Base-by-base conservation (phyloP, 2,329 filamentous ascomycete species). In the Ascochyta lentis region DNA sequence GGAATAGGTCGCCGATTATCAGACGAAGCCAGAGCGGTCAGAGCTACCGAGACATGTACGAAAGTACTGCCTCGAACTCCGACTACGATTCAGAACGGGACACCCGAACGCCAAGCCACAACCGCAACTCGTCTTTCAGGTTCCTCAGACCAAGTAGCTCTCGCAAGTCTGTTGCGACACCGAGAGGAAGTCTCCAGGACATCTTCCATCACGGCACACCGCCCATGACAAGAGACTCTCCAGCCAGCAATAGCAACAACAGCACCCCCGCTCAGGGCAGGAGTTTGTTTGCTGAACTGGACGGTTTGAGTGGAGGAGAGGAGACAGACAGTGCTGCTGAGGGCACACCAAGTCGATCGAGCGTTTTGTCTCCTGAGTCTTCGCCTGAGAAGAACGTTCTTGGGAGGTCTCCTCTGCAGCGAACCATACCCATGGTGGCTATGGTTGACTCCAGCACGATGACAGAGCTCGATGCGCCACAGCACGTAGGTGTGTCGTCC, bases 261-360 rank as follows among this genome's bases (percentile, higher is more conserved):
- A 77, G 75, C 38, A 79, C 78, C 7, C 76, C 78, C n/a, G 76
- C 79, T 46, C 79, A 80, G 60, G 84, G 86, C 15, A 91, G 96
- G 79, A 98, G 90, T 69, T 81, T 99, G 46, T 96, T 95, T 72
- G 92, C 92, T 37, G 95, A 99, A 76, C 83, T 99, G 38, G 91
- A 90, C 49, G 91, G 92, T 63, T 80, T 97, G 39, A 89, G 86
- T 53, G 80, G 89, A 64, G 90, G 91, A 56, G 88, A 89, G 59
- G 88, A 89, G 24, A 80, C 72, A 33, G 68, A 66, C 37, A 74
- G 71, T 51, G 65, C 68, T 61, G 61, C 61, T 12, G 71, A 76
- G 42, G 70, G 72, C 37, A 74, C 73, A 27, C 72, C 74, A 35
- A 73, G 68, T 53, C 67, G 70, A 46, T 72, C 71, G 1, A 71